These are phyloP conservation scores for Cicer arietinum DNA, from an alignment of 306 rosid species.

Conservation along the genomic window DNA sequence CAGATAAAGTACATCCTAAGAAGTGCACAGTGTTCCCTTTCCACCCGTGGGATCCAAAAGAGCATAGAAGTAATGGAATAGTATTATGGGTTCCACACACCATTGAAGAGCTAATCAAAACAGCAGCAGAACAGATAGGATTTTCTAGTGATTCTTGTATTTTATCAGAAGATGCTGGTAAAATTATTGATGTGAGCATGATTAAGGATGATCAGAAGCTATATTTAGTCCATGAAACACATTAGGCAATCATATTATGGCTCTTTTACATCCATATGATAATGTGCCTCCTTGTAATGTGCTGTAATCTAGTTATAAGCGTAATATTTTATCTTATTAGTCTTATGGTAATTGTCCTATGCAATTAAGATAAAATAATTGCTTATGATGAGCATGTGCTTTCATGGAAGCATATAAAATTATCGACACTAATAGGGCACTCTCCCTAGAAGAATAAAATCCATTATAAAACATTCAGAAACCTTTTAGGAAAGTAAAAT, in stretches of 20 bases:
- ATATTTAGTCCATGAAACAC: slow-evolving; percentile 64
- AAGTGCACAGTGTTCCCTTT: slow-evolving; percentile 90
- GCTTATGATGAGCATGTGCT: background rate
- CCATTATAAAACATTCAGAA: too few relatives aligned
- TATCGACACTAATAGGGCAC: background rate
- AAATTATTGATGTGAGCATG: slow-evolving; percentile 72
- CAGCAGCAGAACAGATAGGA: slow-evolving; percentile 60
- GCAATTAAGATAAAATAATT: slow-evolving; percentile 25
- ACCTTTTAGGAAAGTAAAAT: too few relatives aligned
- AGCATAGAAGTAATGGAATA: slow-evolving; percentile 69
- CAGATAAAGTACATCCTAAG: slow-evolving; percentile 69
- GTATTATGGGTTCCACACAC: slow-evolving; percentile 78
- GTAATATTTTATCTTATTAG: slow-evolving; percentile 26
- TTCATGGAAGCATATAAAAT: background rate
- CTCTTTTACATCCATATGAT: slow-evolving; percentile 3
- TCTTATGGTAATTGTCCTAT: background rate
- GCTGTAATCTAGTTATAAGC: slow-evolving; percentile 22
- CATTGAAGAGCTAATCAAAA: slow-evolving; percentile 67
- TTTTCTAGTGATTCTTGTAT: slow-evolving; percentile 51
- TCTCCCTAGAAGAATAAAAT: background rate
- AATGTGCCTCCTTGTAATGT: slow-evolving; percentile 22
- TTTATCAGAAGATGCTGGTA: slow-evolving; percentile 89
- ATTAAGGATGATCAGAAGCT: slow-evolving; percentile 78
- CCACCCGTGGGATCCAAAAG: slow-evolving; percentile 85
- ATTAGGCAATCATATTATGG: slow-evolving; percentile 35